These are phyloP conservation scores for Thymus quinquecostatus DNA, from an alignment of 257 asterid genomes.

Conservation along the genomic window DNA sequence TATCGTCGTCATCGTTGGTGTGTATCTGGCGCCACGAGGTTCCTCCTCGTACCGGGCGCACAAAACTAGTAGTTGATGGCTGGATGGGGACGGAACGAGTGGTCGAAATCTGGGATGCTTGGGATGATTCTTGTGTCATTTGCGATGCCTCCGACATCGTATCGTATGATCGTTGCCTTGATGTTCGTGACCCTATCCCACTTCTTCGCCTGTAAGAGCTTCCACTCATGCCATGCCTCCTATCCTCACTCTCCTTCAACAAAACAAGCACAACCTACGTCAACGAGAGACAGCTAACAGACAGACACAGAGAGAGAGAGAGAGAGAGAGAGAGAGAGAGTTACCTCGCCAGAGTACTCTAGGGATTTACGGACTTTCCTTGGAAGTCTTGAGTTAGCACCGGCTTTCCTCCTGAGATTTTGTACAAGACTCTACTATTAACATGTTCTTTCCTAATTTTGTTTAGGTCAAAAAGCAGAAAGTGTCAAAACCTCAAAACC, in stretches of 20 bases:
- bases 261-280: not conserved
- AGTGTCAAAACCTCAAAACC: not conserved
- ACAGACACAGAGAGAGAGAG: not conserved
- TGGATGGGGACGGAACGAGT: constrained; percentile 67
- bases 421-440: not conserved
- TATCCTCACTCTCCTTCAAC: constrained; percentile 52
- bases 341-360: constrained; percentile 70
- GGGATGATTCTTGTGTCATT: constrained; percentile 56
- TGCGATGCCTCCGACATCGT: constrained; percentile 82
- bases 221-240: constrained; percentile 39
- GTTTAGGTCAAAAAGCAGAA: not conserved
- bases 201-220: constrained; percentile 42
- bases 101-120: constrained; percentile 57
- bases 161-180: constrained; percentile 55
- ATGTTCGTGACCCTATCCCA: constrained; percentile 46
- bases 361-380: constrained; percentile 54
- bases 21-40: constrained; percentile 1
- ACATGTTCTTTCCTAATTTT: not conserved
- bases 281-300: not conserved
- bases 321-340: constrained; percentile 14
- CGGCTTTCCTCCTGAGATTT: constrained; percentile 57
- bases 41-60: constrained; percentile 44
- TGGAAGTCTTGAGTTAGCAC: constrained; percentile 52
- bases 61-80: constrained; percentile 46
- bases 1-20: not conserved